These are phyloP conservation scores for Eustoma russellianum DNA, from an alignment of 257 asterid species.

Conservation along the genomic window DNA sequence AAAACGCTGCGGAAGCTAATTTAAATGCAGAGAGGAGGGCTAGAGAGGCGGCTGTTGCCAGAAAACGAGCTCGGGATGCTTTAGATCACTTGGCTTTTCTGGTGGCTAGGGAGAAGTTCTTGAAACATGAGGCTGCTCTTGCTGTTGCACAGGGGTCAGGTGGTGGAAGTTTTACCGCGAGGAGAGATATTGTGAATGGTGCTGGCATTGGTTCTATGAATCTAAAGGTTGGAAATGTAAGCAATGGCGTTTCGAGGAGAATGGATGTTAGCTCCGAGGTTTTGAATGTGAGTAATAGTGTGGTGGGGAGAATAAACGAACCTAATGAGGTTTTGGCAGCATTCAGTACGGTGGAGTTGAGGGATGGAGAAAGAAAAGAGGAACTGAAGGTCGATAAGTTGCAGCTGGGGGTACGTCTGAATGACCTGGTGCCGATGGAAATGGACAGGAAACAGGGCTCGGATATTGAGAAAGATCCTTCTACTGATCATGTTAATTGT, in stretches of 20 bases:
- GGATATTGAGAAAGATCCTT: conserved; percentile 4
- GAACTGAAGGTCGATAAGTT: conserved; percentile 10
- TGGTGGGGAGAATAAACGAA: conserved; percentile 27
- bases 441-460: conserved; percentile 28
- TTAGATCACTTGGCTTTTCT: conserved; percentile 48
- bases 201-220: conserved; percentile 5
- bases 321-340: conserved; percentile 38
- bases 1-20: conserved; percentile 45
- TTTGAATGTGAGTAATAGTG: conserved; percentile 1
- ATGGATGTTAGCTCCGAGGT: conserved; percentile 12
- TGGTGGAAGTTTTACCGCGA: conserved; percentile 2
- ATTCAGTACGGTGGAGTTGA: conserved; percentile 44
- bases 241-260: conserved; percentile 13
- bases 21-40: conserved; percentile 68
- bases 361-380: conserved; percentile 20
- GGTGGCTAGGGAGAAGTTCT: conserved; percentile 43
- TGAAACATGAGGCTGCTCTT: conserved; percentile 26
- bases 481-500: conserved; percentile 10
- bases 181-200: conserved; percentile 13
- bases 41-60: conserved; percentile 61
- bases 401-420: conserved; percentile 6
- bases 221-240: conserved; percentile 14
- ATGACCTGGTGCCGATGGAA: conserved; percentile 32
- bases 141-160: background rate
- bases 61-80: conserved; percentile 75